Conservation (phyloP, 768 basidiomycete species). For the Daedalea quercina region DNA sequence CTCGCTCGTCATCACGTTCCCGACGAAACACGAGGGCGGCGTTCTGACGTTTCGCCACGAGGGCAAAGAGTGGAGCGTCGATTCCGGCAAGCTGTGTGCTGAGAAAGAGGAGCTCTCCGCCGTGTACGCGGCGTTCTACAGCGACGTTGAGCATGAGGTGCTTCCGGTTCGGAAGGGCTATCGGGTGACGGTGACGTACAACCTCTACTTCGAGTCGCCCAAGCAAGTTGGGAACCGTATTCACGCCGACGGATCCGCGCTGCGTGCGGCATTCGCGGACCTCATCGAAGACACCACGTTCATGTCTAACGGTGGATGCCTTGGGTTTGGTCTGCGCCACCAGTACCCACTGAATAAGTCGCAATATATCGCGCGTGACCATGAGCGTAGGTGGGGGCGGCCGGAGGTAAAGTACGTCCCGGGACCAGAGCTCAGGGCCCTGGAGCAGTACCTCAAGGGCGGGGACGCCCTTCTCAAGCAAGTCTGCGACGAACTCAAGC, state of each 20-base stretch:
- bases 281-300: conserved; percentile 29
- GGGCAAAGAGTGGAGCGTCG: conserved; percentile 15
- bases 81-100: conserved; percentile 24
- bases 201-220: conserved; percentile 24
- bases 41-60: conserved; percentile 25
- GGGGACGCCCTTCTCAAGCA: conserved; percentile 6
- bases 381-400: too few relatives aligned
- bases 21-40: conserved; percentile 41
- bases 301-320: conserved; percentile 28
- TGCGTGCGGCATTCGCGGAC: conserved; percentile 12
- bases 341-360: conserved; percentile 16
- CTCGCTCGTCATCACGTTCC: conserved; percentile 37
- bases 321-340: conserved; percentile 35
- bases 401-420: too few relatives aligned
- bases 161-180: conserved; percentile 31
- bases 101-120: conserved; percentile 11
- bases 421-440: too few relatives aligned
- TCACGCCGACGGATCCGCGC: conserved; percentile 2
- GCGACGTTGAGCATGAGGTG: conserved; percentile 38
- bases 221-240: conserved; percentile 5
- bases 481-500: not conserved
- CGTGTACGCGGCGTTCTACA: conserved; percentile 36
- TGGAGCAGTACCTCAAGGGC: conserved; percentile 6
- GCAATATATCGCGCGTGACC: too few relatives aligned
- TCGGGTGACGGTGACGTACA: conserved; percentile 40